Percentiles rank a stretch among this genome's conserved stretches.
These are phyloP conservation scores for Fomitiporia mediterranea DNA, from an alignment of 1,284 basidiomycete species.

Conservation along the genomic window DNA sequence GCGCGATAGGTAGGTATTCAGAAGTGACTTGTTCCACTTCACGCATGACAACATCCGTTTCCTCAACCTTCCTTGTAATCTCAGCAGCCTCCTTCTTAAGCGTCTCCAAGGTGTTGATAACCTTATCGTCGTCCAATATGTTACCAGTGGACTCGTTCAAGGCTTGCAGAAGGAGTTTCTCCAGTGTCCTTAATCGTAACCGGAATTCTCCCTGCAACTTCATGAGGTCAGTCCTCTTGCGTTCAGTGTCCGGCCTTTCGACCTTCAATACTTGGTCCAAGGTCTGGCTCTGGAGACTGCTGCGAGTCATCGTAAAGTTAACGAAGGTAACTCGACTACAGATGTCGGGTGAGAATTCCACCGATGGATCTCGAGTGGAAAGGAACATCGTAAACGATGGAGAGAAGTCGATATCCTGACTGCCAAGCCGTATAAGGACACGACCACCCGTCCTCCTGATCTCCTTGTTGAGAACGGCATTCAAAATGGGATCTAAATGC, in stretches of 20 bases:
- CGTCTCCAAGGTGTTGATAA: constrained; percentile 95
- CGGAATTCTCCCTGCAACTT: constrained; percentile 99
- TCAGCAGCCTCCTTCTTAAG: constrained; percentile 97
- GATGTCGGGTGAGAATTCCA: constrained; percentile 97
- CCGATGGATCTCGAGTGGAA: constrained; percentile 93
- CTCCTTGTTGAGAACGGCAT: constrained; percentile 97
- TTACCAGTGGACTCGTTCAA: constrained; percentile 97
- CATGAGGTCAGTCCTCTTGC: constrained; percentile 96
- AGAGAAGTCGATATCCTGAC: constrained; percentile 98
- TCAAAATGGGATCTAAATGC: constrained; percentile 95
- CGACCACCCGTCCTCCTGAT: constrained; percentile 94
- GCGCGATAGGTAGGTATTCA: constrained; percentile 92
- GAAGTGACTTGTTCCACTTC: constrained; percentile 95
- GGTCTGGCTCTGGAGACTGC: constrained; percentile 97
- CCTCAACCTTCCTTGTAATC: constrained; percentile 94
- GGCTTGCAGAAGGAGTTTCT: constrained; percentile 91
- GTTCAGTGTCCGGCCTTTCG: constrained; percentile 95
- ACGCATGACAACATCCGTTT: constrained; percentile 93
- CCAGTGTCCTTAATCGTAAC: constrained; percentile 86
- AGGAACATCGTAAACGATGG: constrained; percentile 99
- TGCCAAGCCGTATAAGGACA: constrained; percentile 96
- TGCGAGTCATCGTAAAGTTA: constrained; percentile 99
- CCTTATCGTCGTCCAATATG: constrained; percentile 98
- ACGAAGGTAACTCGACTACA: constrained; percentile 99
- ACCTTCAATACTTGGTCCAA: constrained; percentile 96